These are phyloP conservation scores for Xylariaceae sp. DNA, from an alignment of 2,329 filamentous ascomycete genomes.

Conservation along the genomic window DNA sequence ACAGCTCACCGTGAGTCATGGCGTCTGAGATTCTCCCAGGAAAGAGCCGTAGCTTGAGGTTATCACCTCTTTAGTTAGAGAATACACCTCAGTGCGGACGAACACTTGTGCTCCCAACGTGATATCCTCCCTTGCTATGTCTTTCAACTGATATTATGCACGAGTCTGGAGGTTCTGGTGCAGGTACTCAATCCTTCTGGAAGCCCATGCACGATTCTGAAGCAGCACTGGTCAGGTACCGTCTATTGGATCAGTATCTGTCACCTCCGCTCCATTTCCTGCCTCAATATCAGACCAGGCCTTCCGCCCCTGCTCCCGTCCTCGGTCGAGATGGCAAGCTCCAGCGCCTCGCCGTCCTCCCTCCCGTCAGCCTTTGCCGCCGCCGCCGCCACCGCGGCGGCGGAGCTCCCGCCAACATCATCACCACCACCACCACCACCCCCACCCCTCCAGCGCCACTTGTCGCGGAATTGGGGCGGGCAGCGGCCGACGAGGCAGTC, in stretches of 20 bases:
- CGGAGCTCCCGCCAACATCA: constrained; percentile 40
- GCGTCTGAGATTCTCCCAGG: background rate
- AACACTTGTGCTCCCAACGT: no score
- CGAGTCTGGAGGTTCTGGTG: no score
- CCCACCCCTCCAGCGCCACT: constrained; percentile 54
- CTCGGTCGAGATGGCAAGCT: constrained; percentile 36
- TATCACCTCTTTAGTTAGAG: constrained; percentile 10
- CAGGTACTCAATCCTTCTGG: no score
- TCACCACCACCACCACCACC: background rate
- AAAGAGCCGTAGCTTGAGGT: constrained; percentile 4
- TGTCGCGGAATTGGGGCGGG: constrained; percentile 43
- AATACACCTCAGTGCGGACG: constrained; percentile 10
- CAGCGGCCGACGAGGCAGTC: constrained; percentile 44
- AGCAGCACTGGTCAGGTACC: no score
- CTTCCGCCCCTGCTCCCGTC: constrained; percentile 46
- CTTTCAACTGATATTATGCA: no score
- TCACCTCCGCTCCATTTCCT: constrained; percentile 22
- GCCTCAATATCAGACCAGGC: constrained; percentile 37
- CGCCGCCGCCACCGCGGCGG: constrained; percentile 8
- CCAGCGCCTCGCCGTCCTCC: constrained; percentile 33
- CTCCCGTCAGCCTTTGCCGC: background rate
- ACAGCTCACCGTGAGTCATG: background rate
- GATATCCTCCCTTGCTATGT: constrained; percentile 2
- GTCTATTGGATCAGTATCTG: no score
- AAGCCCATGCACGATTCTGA: no score